Conservation (phyloP, 1,284 basidiomycete species). For the Malassezia nana region DNA sequence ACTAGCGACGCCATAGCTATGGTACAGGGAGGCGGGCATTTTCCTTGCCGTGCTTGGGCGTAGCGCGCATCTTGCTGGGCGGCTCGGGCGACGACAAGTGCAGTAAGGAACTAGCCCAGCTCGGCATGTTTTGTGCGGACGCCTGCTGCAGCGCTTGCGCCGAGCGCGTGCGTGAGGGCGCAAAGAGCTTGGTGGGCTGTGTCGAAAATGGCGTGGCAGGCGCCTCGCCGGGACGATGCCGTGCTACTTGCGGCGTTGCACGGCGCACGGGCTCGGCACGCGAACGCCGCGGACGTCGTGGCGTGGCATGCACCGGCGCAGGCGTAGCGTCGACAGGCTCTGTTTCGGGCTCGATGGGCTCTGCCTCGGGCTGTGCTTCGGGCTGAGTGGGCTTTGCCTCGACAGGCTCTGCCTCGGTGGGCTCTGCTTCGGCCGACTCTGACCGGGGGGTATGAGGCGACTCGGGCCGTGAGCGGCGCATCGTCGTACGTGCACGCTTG, state of each 20-base stretch:
- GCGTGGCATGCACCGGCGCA: background rate
- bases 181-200: slow-evolving; percentile 1
- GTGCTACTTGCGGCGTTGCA: slow-evolving; percentile 11
- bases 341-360: background rate
- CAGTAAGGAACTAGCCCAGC: slow-evolving; percentile 17
- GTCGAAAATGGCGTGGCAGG: background rate
- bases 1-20: slow-evolving; percentile 6
- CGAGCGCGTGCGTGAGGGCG: background rate
- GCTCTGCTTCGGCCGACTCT: background rate
- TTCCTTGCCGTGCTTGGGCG: slow-evolving; percentile 3
- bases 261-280: background rate
- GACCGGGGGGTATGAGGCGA: background rate
- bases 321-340: background rate
- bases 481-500: slow-evolving; percentile 1
- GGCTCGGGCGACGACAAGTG: slow-evolving; percentile 17
- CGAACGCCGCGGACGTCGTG: background rate
- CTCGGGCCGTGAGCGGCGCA: background rate
- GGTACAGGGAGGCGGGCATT: slow-evolving; percentile 1
- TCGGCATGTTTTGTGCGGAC: slow-evolving; percentile 14
- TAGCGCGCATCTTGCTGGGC: background rate
- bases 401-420: background rate
- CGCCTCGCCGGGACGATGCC: background rate
- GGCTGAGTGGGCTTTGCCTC: background rate
- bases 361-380: no score
- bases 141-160: slow-evolving; percentile 11